Conservation (phyloP, 441 rosid species). For the Omphalea diandra region DNA sequence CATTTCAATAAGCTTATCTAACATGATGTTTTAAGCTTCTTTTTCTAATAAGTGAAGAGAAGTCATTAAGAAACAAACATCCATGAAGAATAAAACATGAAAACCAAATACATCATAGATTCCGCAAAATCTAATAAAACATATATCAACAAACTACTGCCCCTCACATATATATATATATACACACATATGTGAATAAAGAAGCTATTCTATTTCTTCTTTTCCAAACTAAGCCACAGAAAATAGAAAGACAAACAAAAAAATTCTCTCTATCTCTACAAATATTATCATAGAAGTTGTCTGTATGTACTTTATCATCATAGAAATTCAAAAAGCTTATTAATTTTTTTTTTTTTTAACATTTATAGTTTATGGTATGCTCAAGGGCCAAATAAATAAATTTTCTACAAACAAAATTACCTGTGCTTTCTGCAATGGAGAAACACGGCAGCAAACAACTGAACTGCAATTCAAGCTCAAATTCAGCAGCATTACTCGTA, state of each 20-base stretch:
- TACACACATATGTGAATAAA: too few relatives aligned
- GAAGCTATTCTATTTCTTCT: background rate
- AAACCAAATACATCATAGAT: background rate
- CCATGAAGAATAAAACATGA: background rate
- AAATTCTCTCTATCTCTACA: background rate
- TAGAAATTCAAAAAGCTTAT: background rate
- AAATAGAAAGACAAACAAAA: background rate
- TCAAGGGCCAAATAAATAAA: background rate
- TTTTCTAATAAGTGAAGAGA: background rate
- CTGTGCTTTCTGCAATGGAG: conserved; percentile 99
- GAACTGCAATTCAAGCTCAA: conserved; percentile 96
- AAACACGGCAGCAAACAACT: conserved; percentile 99
- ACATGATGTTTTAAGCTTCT: background rate
- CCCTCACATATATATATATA: too few relatives aligned
- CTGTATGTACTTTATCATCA: too few relatives aligned
- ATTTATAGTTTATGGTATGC: background rate
- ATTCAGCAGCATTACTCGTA: conserved; percentile 83
- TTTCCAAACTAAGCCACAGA: background rate
- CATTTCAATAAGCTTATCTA: background rate
- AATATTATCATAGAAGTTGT: background rate
- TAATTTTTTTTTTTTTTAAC: too few relatives aligned
- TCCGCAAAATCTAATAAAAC: background rate
- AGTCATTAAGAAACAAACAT: background rate
- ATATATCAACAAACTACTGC: background rate
- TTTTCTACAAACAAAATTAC: conserved; percentile 36